phyloP scores from a whole-genome alignment of 2,329 filamentous ascomycete genomes.

The Aspergillus versicolor region DNA sequence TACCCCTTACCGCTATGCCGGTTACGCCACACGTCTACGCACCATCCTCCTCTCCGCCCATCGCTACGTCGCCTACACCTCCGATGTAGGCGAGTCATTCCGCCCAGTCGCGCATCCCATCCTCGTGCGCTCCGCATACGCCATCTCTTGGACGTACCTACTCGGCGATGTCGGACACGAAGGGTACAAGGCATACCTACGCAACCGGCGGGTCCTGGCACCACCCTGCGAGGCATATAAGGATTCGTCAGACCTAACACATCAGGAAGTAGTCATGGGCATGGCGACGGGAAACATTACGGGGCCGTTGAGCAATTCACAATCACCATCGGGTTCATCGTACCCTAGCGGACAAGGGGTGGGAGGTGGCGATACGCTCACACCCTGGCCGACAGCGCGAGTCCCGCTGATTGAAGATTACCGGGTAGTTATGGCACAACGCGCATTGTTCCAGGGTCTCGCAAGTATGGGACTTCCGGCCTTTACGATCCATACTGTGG shows the following conservation, averaged over 20 bases:
- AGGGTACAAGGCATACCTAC: constrained; percentile 90
- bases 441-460: constrained; percentile 84
- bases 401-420: constrained; percentile 84
- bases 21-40: constrained; percentile 80
- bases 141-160: constrained; percentile 88
- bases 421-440: constrained; percentile 83
- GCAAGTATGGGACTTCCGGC: constrained; percentile 93
- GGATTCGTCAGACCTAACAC: constrained; percentile 35
- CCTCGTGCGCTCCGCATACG: constrained; percentile 80
- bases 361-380: constrained; percentile 22
- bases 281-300: constrained; percentile 37
- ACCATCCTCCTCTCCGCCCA: constrained; percentile 89
- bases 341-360: background rate
- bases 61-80: constrained; percentile 95
- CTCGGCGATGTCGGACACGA: constrained; percentile 88
- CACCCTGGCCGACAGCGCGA: constrained; percentile 43
- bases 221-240: constrained; percentile 58
- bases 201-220: constrained; percentile 74
- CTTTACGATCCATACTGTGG: constrained; percentile 90
- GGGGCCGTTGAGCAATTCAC: constrained; percentile 13
- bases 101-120: constrained; percentile 85
- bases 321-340: background rate
- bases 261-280: constrained; percentile 32
- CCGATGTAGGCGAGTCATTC: constrained; percentile 94
- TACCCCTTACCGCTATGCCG: constrained; percentile 82